Percentiles rank a stretch among this genome's conserved stretches.
Conservation (phyloP, 768 basidiomycete genomes). For the Trametes cingulata region DNA sequence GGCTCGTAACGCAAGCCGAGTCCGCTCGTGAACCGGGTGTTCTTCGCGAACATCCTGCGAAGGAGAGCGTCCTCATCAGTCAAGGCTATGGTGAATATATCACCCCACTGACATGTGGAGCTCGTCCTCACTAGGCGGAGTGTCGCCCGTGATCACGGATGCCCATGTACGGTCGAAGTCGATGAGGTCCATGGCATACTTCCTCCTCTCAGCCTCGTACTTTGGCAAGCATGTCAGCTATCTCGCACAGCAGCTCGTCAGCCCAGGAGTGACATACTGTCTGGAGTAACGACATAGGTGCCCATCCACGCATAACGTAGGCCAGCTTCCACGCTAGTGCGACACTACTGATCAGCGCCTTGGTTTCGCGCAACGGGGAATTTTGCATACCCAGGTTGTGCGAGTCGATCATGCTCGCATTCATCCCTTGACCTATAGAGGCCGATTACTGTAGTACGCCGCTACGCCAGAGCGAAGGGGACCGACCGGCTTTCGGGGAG, state of each 20-base stretch:
- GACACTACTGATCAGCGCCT: too few relatives aligned
- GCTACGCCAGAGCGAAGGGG: neutral
- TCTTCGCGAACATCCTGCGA: constrained; percentile 45
- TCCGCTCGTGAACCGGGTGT: constrained; percentile 48
- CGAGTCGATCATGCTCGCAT: constrained; percentile 54
- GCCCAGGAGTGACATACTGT: constrained; percentile 42
- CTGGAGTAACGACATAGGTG: constrained; percentile 45
- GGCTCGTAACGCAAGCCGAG: constrained; percentile 50
- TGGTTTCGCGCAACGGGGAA: neutral
- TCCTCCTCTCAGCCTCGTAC: constrained; percentile 58
- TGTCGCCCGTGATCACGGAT: too few relatives aligned
- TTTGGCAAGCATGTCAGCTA: too few relatives aligned
- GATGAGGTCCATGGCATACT: constrained; percentile 56
- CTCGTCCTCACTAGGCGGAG: too few relatives aligned
- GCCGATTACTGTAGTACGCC: too few relatives aligned
- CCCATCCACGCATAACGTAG: constrained; percentile 49
- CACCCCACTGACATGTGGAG: too few relatives aligned
- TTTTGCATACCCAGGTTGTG: constrained; percentile 52
- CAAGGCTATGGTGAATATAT: too few relatives aligned
- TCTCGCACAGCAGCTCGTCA: too few relatives aligned
- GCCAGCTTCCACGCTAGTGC: constrained; percentile 58
- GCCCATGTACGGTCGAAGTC: constrained; percentile 54
- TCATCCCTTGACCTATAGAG: constrained; percentile 54
- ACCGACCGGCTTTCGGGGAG: constrained; percentile 43
- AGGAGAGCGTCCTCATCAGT: too few relatives aligned